Conservation (phyloP, 2,329 filamentous ascomycete species). For the Microascus cirrosus region DNA sequence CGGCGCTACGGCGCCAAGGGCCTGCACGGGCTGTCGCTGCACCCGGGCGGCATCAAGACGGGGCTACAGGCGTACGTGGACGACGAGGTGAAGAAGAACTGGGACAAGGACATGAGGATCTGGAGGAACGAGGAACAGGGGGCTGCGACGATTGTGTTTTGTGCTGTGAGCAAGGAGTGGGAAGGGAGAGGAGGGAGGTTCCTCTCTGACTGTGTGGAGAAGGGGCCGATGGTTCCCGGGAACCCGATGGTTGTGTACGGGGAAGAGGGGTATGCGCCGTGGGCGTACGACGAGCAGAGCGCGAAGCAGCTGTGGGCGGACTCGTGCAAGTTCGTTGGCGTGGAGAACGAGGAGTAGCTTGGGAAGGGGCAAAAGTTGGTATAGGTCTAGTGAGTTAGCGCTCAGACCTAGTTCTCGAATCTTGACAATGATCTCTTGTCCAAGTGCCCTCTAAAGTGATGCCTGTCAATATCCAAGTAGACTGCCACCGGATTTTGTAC, state of each 20-base stretch:
- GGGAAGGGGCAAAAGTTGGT: no score
- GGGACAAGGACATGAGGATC: constrained; percentile 6
- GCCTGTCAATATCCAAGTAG: no score
- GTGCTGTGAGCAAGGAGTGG: constrained; percentile 26
- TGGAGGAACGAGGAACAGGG: constrained; percentile 23
- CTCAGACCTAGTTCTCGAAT: no score
- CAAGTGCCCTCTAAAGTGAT: no score
- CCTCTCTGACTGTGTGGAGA: constrained; percentile 27
- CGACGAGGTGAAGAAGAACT: background rate
- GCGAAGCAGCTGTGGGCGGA: constrained; percentile 27
- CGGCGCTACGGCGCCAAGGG: constrained; percentile 29
- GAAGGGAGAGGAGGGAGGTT: constrained; percentile 35
- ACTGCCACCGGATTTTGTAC: no score
- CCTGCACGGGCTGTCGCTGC: constrained; percentile 30
- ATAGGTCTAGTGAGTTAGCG: no score
- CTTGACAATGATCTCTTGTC: no score
- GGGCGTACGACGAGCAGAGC: constrained; percentile 23
- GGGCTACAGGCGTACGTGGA: constrained; percentile 2
- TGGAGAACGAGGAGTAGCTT: constrained; percentile 1
- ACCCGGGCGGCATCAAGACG: constrained; percentile 30
- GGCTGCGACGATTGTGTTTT: constrained; percentile 34
- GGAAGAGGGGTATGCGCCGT: constrained; percentile 9
- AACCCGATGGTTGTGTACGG: background rate
- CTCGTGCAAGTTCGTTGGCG: constrained; percentile 2
- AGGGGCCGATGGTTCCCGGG: constrained; percentile 5